A percentile compares a stretch with the other conserved stretches of the same genome.
Conservation (phyloP, 371 early-diverging fungal species). For the Globomyces sp. region DNA sequence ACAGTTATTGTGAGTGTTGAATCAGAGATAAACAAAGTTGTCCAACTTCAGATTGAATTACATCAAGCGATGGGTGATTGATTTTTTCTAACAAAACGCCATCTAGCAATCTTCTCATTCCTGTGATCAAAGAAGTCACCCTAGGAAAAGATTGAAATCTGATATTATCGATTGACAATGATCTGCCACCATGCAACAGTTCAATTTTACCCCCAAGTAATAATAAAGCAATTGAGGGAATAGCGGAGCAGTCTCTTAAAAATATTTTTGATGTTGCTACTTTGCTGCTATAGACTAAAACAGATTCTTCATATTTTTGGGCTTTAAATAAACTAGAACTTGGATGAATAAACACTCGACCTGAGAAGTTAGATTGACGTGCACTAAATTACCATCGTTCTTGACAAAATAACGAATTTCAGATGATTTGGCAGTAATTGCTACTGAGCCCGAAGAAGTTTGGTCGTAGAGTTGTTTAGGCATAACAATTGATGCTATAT, state of each 20-base stretch:
- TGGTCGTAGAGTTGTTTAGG: conserved; percentile 76
- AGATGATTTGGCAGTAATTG: conserved; percentile 66
- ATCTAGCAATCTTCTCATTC: conserved; percentile 65
- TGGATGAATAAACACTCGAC: conserved; percentile 79
- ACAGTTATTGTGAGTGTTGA: background rate
- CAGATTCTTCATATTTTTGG: conserved; percentile 60
- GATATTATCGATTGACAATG: background rate
- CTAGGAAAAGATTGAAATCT: conserved; percentile 7
- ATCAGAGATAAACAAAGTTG: conserved; percentile 1
- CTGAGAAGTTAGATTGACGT: conserved; percentile 22
- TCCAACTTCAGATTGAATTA: conserved; percentile 12
- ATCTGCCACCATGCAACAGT: background rate
- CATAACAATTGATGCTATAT: conserved; percentile 63
- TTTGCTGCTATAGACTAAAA: conserved; percentile 68
- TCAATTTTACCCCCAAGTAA: conserved; percentile 3
- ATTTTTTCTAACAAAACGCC: conserved; percentile 67
- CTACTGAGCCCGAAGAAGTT: conserved; percentile 69
- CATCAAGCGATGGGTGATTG: conserved; percentile 62
- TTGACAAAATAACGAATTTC: conserved; percentile 70
- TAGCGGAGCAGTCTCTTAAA: conserved; percentile 71
- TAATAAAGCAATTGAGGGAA: conserved; percentile 48
- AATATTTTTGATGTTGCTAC: conserved; percentile 70
- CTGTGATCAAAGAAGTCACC: conserved; percentile 61
- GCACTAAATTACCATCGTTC: conserved; percentile 42
- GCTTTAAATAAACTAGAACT: conserved; percentile 64